A percentile compares a stretch with the other conserved stretches of the same genome.
Evolutionary conservation across 148 eudicot genomes (phyloP).

Genomic region (Fagopyrum tataricum): DNA sequence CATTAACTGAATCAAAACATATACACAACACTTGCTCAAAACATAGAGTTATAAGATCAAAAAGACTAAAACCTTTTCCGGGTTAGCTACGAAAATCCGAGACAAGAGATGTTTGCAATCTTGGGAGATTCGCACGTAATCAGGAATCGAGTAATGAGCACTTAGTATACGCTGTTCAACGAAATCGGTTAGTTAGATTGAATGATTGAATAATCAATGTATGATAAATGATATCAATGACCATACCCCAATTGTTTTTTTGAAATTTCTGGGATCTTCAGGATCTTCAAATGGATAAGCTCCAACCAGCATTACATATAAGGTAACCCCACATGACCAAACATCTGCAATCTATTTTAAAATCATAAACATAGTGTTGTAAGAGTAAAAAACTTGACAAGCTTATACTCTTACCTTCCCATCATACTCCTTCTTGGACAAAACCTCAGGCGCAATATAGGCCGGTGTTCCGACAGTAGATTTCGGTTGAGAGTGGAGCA

Average conservation of each 20-base stretch:
- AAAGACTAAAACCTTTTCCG: conserved; percentile 50
- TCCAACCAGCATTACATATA: conserved; percentile 81
- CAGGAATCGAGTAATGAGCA: conserved; percentile 67
- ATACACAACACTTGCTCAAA: not conserved
- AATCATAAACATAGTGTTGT: not conserved
- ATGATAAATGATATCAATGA: not conserved
- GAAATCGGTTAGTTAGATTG: not conserved
- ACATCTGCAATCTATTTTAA: conserved; percentile 69
- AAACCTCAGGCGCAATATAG: conserved; percentile 77
- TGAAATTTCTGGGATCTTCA: conserved; percentile 69
- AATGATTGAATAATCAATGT: not conserved
- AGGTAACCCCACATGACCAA: conserved; percentile 91
- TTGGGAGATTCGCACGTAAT: conserved; percentile 60
- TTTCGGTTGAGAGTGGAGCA: conserved; percentile 74
- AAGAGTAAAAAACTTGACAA: no score
- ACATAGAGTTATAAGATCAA: not conserved
- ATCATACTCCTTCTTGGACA: conserved; percentile 63
- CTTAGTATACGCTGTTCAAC: conserved; percentile 58
- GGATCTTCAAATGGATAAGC: conserved; percentile 85
- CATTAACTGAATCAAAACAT: not conserved
- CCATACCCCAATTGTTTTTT: conserved; percentile 52
- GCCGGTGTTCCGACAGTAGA: conserved; percentile 86
- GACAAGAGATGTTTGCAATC: conserved; percentile 70
- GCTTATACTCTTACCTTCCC: conserved; percentile 46
- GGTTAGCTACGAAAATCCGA: conserved; percentile 63